Base-by-base conservation (phyloP, 2,329 filamentous ascomycete species). In the Fusarium citri region DNA sequence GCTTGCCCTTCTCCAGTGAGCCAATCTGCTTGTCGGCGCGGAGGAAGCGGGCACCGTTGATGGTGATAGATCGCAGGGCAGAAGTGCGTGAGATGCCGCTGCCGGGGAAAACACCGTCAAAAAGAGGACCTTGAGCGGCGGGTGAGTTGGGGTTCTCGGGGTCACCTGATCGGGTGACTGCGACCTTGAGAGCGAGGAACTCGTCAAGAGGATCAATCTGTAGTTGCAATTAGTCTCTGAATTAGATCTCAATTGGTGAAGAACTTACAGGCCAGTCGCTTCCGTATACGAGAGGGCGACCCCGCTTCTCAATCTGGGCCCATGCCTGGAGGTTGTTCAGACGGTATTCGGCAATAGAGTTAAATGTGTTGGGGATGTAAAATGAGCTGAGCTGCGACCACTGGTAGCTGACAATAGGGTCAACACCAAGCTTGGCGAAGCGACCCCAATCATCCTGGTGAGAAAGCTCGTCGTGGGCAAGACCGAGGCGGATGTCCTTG, bases 151-250 rank as follows among this genome's bases (percentile, higher is more conserved):
- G 74, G 41, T 75, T 74, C 16, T 69, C 49, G 1, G 74, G 69
- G 22, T 76, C 74, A 8, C 74, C 74, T 2, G 68, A 66, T 9
- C 74, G 74, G 3, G 74, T 76, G 10, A 76, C 72, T 6, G 62
- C 74, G 0, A 73, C 72, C 31, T 76, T 76, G 7, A 76, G 58
- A 15, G 74, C 74, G 4, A 76, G 72, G 26, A 74, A 76, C 40
- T 73, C 71, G 16, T 76, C 74, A 3, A 76, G 73, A 14, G 74
- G 74, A 41, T 76, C 73, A 51, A 76, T 76, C 72, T 76, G 26
- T 3, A 4, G 18, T 9, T n/a, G 30, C 7, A 14, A 25, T 68
- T 15, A 73, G 45, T 40, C 15, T 30, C 15, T 46, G 11, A 16
- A 4, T 9, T 14, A 26, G n/a, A 25, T 3, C 18, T 15, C 16